Evolutionary conservation across 1,284 basidiomycete genomes (phyloP).

Genomic region (Schizophyllum commune): DNA sequence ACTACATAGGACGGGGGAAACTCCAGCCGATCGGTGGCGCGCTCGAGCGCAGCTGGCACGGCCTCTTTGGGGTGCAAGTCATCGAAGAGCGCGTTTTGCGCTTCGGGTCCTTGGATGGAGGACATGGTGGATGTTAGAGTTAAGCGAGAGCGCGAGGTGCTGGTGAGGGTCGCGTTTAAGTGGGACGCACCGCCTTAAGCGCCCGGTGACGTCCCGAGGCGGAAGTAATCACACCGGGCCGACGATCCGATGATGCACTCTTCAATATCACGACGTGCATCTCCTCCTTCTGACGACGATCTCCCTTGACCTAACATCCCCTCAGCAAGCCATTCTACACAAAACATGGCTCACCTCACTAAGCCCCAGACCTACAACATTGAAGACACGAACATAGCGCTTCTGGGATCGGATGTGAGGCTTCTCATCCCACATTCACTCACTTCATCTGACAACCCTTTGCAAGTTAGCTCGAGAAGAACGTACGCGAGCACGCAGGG

Average conservation of each 20-base stretch:
- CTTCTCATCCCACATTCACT: not conserved
- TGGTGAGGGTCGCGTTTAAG: too few species aligned
- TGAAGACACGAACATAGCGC: conserved; percentile 52
- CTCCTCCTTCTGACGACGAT: too few species aligned
- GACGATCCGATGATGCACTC: not conserved
- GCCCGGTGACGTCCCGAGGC: not conserved
- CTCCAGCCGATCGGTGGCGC: conserved; percentile 49
- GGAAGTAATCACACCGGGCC: not conserved
- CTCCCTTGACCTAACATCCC: too few species aligned
- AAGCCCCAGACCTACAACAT: conserved; percentile 46
- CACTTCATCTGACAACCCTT: not conserved
- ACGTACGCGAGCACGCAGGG: conserved; percentile 44
- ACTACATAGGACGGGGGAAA: conserved; percentile 71
- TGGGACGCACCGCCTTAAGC: not conserved
- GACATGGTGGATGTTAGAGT: not conserved
- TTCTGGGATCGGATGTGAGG: conserved; percentile 54
- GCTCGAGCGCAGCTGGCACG: conserved; percentile 37
- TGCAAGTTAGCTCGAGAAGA: conserved; percentile 42
- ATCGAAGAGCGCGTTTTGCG: conserved; percentile 22
- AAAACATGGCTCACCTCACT: conserved; percentile 39
- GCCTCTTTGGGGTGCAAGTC: conserved; percentile 15
- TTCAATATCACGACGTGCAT: not conserved
- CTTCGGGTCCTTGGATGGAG: conserved; percentile 18
- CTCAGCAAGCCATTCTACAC: too few species aligned
- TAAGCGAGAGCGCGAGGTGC: not conserved